Evolutionary conservation across 805 yeast genomes (phyloP), one percentile per base, ranked within the genome.

Genomic region (Candida gorgasii): DNA sequence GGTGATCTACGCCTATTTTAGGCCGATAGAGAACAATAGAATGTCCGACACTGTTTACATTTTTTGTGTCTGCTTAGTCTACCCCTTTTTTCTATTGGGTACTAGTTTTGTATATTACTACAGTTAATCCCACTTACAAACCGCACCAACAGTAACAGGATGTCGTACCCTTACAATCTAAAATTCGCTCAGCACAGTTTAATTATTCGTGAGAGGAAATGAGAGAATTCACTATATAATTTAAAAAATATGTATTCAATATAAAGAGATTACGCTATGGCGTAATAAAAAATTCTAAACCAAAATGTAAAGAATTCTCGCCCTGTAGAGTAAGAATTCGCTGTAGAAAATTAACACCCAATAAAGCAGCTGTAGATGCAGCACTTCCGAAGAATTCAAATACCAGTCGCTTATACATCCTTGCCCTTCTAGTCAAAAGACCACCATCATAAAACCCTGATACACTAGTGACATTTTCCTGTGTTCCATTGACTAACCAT

Each of bases 41-140:
- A n/a, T n/a, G n/a, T n/a, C n/a, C n/a, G n/a, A n/a, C n/a, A n/a
- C n/a, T n/a, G n/a, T n/a, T n/a, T n/a, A n/a, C n/a, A n/a, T n/a
- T n/a, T n/a, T n/a, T n/a, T n/a, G n/a, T n/a, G n/a, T n/a, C n/a
- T n/a, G n/a, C n/a, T n/a, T n/a, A n/a, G n/a, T n/a, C n/a, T n/a
- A n/a, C n/a, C n/a, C n/a, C n/a, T n/a, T n/a, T n/a, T n/a, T n/a
- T n/a, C n/a, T n/a, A n/a, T n/a, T n/a, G n/a, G n/a, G n/a, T n/a
- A 23, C 26, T 8, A 23, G 26, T 8, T 12, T 23, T 23, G 12
- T 8, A n/a, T n/a, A n/a, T n/a, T n/a, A n/a, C n/a, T 31, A 31
- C 35, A 31, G 35, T 31, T 31, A 31, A 31, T 31, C 35, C 35
- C 35, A 31, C 35, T 31, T 31, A 31, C 22, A 31, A 31, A 31